Percentiles rank a stretch among this genome's conserved stretches.
These are phyloP conservation scores for Aeminium ludgeri DNA, from an alignment of 495 filamentous ascomycete genomes.

Conservation along the genomic window DNA sequence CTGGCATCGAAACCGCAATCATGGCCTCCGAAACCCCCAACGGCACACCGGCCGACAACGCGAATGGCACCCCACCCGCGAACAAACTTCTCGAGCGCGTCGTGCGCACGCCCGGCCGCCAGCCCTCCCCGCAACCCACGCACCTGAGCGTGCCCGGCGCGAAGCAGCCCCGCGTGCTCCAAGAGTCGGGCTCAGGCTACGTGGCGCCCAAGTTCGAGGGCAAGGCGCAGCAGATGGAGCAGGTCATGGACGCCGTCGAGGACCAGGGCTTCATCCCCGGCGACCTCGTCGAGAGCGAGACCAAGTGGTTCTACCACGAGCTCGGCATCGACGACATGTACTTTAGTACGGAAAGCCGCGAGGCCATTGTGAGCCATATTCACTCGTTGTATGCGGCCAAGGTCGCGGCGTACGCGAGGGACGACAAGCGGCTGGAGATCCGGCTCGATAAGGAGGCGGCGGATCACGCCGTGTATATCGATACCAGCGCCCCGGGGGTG, in stretches of 20 bases:
- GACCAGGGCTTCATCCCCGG: conserved; percentile 73
- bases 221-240: conserved; percentile 83
- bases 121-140: conserved; percentile 82
- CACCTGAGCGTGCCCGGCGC: conserved; percentile 63
- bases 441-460: conserved; percentile 83
- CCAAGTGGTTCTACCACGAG: conserved; percentile 91
- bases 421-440: conserved; percentile 88
- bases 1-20: neutral
- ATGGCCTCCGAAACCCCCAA: conserved; percentile 9
- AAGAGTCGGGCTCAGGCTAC: conserved; percentile 86
- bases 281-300: conserved; percentile 67
- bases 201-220: conserved; percentile 89
- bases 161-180: conserved; percentile 43
- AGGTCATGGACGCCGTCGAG: conserved; percentile 59
- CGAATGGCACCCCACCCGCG: conserved; percentile 17
- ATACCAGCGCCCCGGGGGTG: conserved; percentile 80
- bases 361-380: conserved; percentile 82
- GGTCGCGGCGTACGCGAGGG: conserved; percentile 80
- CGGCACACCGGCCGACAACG: conserved; percentile 1
- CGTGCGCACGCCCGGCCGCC: conserved; percentile 38
- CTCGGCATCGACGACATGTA: conserved; percentile 98
- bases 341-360: conserved; percentile 79
- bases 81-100: conserved; percentile 51
- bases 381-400: conserved; percentile 95
- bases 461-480: conserved; percentile 96